Evolutionary conservation across 805 yeast species (phyloP).

Genomic region (Wickerhamiella dianesei): DNA sequence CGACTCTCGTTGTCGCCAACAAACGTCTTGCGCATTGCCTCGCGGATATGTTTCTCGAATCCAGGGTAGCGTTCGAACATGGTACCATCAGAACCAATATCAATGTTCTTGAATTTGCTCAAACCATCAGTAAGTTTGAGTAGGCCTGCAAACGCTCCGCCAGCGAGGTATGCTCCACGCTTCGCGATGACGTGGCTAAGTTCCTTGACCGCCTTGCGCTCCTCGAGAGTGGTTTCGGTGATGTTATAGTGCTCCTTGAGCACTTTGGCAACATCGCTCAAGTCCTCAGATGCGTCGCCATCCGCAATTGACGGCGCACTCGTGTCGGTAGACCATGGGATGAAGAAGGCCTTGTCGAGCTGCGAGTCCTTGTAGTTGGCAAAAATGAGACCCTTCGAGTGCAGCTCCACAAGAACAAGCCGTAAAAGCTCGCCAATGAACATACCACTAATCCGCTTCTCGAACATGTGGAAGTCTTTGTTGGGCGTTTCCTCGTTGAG

Average conservation of each 20-base stretch:
- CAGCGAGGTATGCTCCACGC: constrained; percentile 82
- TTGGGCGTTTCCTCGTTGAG: constrained; percentile 68
- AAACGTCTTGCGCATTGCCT: constrained; percentile 44
- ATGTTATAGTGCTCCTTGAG: constrained; percentile 46
- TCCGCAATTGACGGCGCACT: constrained; percentile 79
- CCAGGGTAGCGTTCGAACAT: constrained; percentile 91
- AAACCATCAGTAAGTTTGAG: constrained; percentile 54
- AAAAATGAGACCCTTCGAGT: constrained; percentile 44
- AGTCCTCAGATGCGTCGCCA: constrained; percentile 64
- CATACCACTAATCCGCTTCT: constrained; percentile 86
- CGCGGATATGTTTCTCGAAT: constrained; percentile 64
- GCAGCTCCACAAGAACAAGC: constrained; percentile 51
- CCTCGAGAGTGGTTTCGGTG: constrained; percentile 46
- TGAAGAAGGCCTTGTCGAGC: constrained; percentile 25
- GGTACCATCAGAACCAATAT: constrained; percentile 91
- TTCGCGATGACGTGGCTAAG: constrained; percentile 68
- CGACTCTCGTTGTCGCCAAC: constrained; percentile 62
- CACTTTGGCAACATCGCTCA: constrained; percentile 23
- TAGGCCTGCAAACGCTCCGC: constrained; percentile 81
- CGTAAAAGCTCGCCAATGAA: constrained; percentile 83
- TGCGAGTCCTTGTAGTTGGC: constrained; percentile 12
- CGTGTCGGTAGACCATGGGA: constrained; percentile 68
- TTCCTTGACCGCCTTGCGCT: constrained; percentile 58
- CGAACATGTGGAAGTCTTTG: constrained; percentile 80
- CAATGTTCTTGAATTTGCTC: constrained; percentile 55